Base-by-base conservation (phyloP, 306 rosid genomes). In the Sindora glabra region DNA sequence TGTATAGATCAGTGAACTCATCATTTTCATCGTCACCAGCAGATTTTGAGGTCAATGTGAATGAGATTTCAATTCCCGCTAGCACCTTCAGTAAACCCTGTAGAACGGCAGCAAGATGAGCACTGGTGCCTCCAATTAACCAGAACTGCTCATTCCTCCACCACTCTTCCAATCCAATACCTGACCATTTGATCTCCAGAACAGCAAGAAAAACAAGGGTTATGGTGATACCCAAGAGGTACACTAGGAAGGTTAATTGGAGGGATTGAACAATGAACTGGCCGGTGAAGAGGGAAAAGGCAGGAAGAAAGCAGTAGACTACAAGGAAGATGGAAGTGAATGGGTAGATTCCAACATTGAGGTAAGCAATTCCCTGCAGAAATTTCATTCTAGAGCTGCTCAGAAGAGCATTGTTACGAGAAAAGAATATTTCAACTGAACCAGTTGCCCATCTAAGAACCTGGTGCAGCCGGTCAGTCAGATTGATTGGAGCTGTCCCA, bases 361-460 rank as follows among this genome's bases (percentile, higher is more conserved):
- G 62, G 65, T 75, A 75, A 41, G 81, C 81, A 15, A 76, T 58
- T 34, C 70, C 33, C 25, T 76, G 81, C 16, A 76, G 64, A 47
- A 76, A 27, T 15, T 76, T 76, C 77, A 76, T 45, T 49, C 77
- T 59, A 11, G 56, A 38, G 61, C 77, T 66, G 42, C 77, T 76
- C 3, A 76, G 66, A 46, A 76, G 36, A 24, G 81, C 81, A 47
- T 70, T 76, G 59, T 75, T 75, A 0, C 80, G 76, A 2, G 80
- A 75, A 34, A 75, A 75, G 76, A 75, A 75, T 22, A 69, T 75
- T 50, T 75, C 80, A 3, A 75, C 80, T 15, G 80, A 75, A 19
- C 80, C 80, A 22, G 80, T 75, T 11, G 80, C 80, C 80, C 80
- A 75, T 6, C 80, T 68, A 13, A 75, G 75, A n/a, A 75, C 72